Evolutionary conservation across 768 basidiomycete species (phyloP).

Genomic region (Hypholoma fasciculare): DNA sequence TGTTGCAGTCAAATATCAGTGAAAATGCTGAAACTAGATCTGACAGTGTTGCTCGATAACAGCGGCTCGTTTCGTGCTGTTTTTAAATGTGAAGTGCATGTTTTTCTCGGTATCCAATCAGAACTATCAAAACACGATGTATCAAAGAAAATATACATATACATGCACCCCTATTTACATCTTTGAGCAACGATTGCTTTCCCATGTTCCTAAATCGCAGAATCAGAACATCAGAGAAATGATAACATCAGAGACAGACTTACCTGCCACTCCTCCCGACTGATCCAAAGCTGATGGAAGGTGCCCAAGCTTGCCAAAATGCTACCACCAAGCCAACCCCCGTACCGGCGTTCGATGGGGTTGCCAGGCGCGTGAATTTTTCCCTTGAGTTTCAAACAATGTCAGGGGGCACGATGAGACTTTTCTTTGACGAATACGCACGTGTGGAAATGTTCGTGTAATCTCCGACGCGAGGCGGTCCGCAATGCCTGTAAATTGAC

Average conservation of each 20-base stretch:
- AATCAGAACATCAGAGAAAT: neutral
- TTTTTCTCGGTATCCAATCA: neutral
- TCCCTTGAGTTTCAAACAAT: slow-evolving; percentile 42
- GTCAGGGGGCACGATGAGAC: neutral
- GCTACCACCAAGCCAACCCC: slow-evolving; percentile 95
- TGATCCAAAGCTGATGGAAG: slow-evolving; percentile 97
- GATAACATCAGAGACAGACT: slow-evolving; percentile 19
- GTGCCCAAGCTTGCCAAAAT: slow-evolving; percentile 94
- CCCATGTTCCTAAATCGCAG: slow-evolving; percentile 68
- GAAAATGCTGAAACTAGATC: neutral
- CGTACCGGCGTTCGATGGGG: slow-evolving; percentile 85
- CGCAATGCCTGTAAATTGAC: slow-evolving; percentile 79
- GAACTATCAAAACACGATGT: neutral
- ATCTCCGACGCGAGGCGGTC: slow-evolving; percentile 85
- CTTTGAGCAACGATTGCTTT: slow-evolving; percentile 80
- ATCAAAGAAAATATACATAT: neutral
- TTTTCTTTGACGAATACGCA: slow-evolving; percentile 37
- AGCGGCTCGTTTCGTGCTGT: neutral
- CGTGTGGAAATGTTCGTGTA: slow-evolving; percentile 72
- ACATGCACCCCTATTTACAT: slow-evolving; percentile 62
- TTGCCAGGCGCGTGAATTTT: slow-evolving; percentile 94
- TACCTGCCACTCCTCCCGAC: slow-evolving; percentile 91
- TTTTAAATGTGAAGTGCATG: neutral
- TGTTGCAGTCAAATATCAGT: neutral
- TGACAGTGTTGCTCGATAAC: neutral